Evolutionary conservation across 805 yeast species (phyloP), one percentile per base, ranked within the genome.

Genomic region (Sugiyamaella mastotermitis): DNA sequence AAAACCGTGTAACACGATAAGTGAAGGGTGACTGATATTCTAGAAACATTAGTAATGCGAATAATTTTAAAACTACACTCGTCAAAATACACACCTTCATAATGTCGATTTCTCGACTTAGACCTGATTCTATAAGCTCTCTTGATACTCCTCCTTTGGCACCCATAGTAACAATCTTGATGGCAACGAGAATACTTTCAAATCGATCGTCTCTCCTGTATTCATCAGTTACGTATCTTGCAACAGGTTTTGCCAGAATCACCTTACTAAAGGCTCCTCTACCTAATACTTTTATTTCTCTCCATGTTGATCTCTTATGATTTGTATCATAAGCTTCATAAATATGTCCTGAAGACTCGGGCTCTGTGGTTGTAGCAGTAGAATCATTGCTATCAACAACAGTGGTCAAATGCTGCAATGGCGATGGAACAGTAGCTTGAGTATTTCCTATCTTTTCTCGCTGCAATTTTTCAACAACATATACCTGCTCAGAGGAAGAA

Each of bases 31-130:
- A 24, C 68, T 47, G 10, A 80, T 46, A 9, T 64, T 27, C 28
- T 27, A 27, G 13, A 31, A 11, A 14, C 11, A 6, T 6, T n/a
- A 13, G 30, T 27, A 11, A 23, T 23, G 11, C n/a, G 10, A n/a
- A 10, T n/a, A n/a, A n/a, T 23, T 10, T 10, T 23, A 10, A 10
- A n/a, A 23, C 30, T 17, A 13, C 10, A 27, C 30, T 7, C 9
- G 30, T 14, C 14, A 11, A 27, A n/a, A 27, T n/a, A 15, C 30
- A 13, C 6, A 27, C 30, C 18, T 49, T 37, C 25, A 90, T 64
- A 5, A 87, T 74, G 17, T 74, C 78, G 18, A 87, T 55, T 55
- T 92, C 98, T 44, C 97, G 68, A n/a, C 68, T 61, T 31, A 81
- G 33, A 0, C 84, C 74, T 41, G 73, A 71, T 50, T 80, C 81